phyloP scores from a whole-genome alignment of 345 rosid species.

The Eucalyptus marginata region DNA sequence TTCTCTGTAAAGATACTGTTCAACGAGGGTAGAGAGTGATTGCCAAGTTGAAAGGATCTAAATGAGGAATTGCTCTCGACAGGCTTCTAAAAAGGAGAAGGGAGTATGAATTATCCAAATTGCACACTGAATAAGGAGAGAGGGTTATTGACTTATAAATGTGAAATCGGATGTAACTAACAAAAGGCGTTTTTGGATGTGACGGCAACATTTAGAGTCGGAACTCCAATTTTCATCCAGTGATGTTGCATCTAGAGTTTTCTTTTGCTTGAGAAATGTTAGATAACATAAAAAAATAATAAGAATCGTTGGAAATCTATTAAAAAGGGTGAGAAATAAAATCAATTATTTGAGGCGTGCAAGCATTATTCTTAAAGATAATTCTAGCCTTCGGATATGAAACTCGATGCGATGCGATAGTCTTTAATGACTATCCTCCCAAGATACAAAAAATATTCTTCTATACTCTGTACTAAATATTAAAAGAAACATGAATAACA shows the following conservation, averaged over 20 bases:
- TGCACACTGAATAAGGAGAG: not conserved
- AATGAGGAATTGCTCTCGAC: accelerated
- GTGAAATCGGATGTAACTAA: not conserved
- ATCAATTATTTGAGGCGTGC: accelerated
- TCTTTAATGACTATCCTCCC: not conserved
- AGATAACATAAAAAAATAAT: not conserved
- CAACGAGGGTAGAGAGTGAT: not conserved
- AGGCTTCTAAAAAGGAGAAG: not conserved
- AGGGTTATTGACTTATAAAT: not conserved
- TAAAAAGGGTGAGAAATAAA: not conserved
- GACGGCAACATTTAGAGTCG: not conserved
- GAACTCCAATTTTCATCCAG: not conserved
- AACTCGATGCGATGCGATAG: not conserved
- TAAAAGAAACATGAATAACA: not conserved
- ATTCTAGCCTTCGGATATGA: not conserved
- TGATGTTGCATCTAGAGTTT: not conserved
- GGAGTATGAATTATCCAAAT: not conserved
- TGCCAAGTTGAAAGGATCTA: not conserved
- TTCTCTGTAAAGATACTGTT: accelerated
- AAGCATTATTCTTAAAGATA: too few relatives aligned
- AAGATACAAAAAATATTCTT: not conserved
- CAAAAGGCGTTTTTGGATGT: too few relatives aligned
- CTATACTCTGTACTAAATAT: accelerated
- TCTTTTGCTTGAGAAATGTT: not conserved
- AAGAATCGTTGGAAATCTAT: too few relatives aligned